A percentile compares a stretch with the other conserved stretches of the same genome.
Evolutionary conservation across 192 early-diverging fungal genomes (phyloP).

Genomic region (Coemansia brasiliensis): DNA sequence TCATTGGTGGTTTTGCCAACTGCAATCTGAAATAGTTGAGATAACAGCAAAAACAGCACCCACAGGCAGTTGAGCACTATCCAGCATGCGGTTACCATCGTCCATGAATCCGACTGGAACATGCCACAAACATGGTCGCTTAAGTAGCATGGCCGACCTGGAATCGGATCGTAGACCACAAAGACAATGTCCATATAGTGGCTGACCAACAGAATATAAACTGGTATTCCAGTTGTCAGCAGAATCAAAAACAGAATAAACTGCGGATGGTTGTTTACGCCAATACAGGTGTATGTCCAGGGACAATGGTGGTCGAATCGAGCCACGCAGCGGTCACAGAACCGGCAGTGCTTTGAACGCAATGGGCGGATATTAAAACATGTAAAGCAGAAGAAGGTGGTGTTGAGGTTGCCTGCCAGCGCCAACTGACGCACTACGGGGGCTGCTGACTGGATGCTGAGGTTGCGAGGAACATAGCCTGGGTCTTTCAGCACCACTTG

Average conservation of each 20-base stretch:
- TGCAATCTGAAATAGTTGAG: constrained; percentile 79
- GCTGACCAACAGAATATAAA: constrained; percentile 63
- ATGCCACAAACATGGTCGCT: constrained; percentile 65
- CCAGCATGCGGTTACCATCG: constrained; percentile 72
- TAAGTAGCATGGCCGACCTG: constrained; percentile 61
- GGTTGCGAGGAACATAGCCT: constrained; percentile 70
- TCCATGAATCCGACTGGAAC: constrained; percentile 75
- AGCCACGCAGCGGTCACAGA: constrained; percentile 91
- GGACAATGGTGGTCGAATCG: constrained; percentile 97
- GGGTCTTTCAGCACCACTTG: constrained; percentile 70
- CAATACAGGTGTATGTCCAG: constrained; percentile 96
- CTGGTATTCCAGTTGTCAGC: constrained; percentile 61
- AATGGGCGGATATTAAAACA: constrained; percentile 83
- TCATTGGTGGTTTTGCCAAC: constrained; percentile 89
- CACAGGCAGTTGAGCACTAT: constrained; percentile 74
- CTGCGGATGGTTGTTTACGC: constrained; percentile 79
- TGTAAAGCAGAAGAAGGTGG: constrained; percentile 80
- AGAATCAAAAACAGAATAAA: constrained; percentile 81
- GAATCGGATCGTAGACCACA: constrained; percentile 58
- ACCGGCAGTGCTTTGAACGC: constrained; percentile 91
- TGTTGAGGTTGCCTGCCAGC: constrained; percentile 65
- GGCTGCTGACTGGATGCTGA: constrained; percentile 36
- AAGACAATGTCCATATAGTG: constrained; percentile 57
- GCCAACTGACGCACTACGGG: constrained; percentile 59
- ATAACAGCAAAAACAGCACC: constrained; percentile 73